Percentiles rank a stretch among this genome's conserved stretches.
Conservation (phyloP, 2,329 filamentous ascomycete species). For the Colletotrichum orchidophilum region DNA sequence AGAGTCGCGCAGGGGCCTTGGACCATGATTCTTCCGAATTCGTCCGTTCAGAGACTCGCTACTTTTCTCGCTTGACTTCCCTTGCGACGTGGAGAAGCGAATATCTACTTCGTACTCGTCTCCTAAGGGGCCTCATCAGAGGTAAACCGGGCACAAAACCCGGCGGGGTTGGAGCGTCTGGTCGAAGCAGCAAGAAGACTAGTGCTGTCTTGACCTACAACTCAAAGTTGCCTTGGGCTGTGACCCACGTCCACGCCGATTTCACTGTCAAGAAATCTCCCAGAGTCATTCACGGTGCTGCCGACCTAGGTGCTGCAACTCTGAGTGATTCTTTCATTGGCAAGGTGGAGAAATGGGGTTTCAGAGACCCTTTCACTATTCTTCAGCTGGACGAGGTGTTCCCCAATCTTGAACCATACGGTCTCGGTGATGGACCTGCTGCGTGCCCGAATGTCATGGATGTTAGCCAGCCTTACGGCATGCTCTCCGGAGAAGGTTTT, state of each 20-base stretch:
- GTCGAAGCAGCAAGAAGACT: constrained; percentile 68
- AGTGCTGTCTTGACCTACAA: constrained; percentile 85
- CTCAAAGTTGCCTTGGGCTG: constrained; percentile 80
- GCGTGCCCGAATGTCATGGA: constrained; percentile 90
- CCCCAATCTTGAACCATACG: constrained; percentile 78
- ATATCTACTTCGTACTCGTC: constrained; percentile 86
- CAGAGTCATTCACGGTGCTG: constrained; percentile 83
- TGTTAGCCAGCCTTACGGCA: constrained; percentile 84
- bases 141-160: constrained; percentile 77
- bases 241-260: constrained; percentile 82
- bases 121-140: constrained; percentile 81
- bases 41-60: constrained; percentile 77
- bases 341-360: constrained; percentile 84
- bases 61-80: constrained; percentile 83
- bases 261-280: constrained; percentile 79
- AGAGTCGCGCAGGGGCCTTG: constrained; percentile 49
- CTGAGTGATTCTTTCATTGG: constrained; percentile 81
- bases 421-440: constrained; percentile 80
- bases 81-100: constrained; percentile 96
- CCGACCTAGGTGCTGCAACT: constrained; percentile 81
- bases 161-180: constrained; percentile 60
- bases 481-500: constrained; percentile 86
- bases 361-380: constrained; percentile 78
- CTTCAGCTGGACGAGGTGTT: constrained; percentile 82
- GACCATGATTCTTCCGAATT: constrained; percentile 59